Conservation (phyloP, 1,139 yeast genomes). For the Kurtzmaniella quercitrusa region DNA sequence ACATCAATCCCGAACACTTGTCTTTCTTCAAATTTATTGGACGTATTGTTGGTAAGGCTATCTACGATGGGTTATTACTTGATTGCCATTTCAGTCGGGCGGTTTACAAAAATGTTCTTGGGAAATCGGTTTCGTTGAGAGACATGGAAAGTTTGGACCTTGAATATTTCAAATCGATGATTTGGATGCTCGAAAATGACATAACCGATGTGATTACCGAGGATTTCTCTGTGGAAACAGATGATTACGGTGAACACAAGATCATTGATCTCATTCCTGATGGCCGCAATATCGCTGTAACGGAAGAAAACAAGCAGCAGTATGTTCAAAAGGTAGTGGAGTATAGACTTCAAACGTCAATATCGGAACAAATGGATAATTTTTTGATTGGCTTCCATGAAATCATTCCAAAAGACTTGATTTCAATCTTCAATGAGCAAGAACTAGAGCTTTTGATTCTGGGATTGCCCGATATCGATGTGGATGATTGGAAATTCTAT, state of each 20-base stretch:
- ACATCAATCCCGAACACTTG: conserved; percentile 89
- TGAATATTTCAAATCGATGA: conserved; percentile 85
- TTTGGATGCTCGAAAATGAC: conserved; percentile 96
- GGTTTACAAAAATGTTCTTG: conserved; percentile 82
- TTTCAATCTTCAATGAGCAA: conserved; percentile 90
- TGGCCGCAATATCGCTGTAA: conserved; percentile 82
- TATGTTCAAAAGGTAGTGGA: conserved; percentile 85
- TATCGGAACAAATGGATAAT: conserved; percentile 82
- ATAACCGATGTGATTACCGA: conserved; percentile 97
- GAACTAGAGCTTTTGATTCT: conserved; percentile 89
- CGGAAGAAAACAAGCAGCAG: conserved; percentile 87
- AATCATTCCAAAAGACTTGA: conserved; percentile 81
- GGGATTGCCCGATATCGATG: conserved; percentile 95
- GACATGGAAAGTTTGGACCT: conserved; percentile 95
- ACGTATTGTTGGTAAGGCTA: conserved; percentile 89
- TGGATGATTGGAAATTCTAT: conserved; percentile 91
- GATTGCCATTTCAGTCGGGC: conserved; percentile 97
- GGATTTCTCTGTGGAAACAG: conserved; percentile 89
- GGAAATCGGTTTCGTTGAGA: conserved; percentile 76
- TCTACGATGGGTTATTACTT: conserved; percentile 78
- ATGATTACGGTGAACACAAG: conserved; percentile 90
- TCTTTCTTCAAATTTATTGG: conserved; percentile 95
- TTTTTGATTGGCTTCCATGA: conserved; percentile 88
- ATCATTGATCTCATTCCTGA: conserved; percentile 72
- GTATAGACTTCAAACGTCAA: conserved; percentile 78